Evolutionary conservation across 345 rosid genomes (phyloP).

Genomic region (Pseudoturritis turrita): DNA sequence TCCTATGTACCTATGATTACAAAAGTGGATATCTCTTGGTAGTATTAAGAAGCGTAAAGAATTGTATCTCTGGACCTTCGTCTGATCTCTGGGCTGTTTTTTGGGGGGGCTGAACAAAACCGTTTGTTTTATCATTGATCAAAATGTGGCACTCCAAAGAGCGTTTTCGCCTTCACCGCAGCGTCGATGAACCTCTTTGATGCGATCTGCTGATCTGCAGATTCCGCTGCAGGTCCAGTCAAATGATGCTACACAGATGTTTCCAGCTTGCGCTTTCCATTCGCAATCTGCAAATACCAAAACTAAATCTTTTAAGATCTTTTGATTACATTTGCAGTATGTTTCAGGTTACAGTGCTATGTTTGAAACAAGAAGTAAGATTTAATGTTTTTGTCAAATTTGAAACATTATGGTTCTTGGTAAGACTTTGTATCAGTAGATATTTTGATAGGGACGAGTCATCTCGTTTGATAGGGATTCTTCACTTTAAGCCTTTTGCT

Average conservation of each 20-base stretch:
- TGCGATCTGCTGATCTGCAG: conserved; percentile 81
- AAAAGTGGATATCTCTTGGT: conserved; percentile 19
- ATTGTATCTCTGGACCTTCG: conserved; percentile 2
- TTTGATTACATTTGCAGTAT: not conserved
- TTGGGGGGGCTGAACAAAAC: not conserved
- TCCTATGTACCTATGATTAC: conserved; percentile 23
- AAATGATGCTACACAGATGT: conserved; percentile 87
- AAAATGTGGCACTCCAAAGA: conserved; percentile 79
- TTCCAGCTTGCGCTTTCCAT: conserved; percentile 98
- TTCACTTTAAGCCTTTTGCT: not conserved
- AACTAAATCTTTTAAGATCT: not conserved
- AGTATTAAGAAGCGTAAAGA: not conserved
- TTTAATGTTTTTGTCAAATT: conserved; percentile 2
- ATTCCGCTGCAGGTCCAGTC: conserved; percentile 99
- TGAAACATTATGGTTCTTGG: conserved; percentile 5
- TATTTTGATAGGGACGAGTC: conserved; percentile 18
- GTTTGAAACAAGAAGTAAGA: not conserved
- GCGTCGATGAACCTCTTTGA: conserved; percentile 85
- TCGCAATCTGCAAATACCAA: conserved; percentile 67
- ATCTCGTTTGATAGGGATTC: conserved; percentile 18
- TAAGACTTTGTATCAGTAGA: conserved; percentile 21
- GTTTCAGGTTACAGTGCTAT: not conserved
- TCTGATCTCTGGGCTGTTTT: conserved; percentile 5
- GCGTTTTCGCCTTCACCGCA: conserved; percentile 93
- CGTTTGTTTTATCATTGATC: not conserved